Base-by-base conservation (phyloP, 2,329 filamentous ascomycete species). In the Fusarium coicis region DNA sequence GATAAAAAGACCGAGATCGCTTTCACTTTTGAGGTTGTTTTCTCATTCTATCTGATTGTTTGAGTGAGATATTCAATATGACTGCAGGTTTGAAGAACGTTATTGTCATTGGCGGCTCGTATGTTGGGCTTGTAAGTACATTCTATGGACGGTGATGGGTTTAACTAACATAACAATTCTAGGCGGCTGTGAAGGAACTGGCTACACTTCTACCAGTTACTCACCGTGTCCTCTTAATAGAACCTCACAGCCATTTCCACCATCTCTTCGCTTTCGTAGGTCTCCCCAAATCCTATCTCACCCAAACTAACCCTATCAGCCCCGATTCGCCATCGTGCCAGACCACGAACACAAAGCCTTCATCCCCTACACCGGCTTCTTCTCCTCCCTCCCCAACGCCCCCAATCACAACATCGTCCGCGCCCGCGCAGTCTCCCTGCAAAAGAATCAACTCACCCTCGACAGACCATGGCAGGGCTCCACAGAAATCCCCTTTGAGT, bases 171-270 rank as follows among this genome's bases (percentile, higher is more conserved):
- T 39, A 4, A 67, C 34, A 12, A 11, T 2, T 23, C 5, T 43
- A 77, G 76, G 74, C 72, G 30, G 73, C 76, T 6, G 72, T 78
- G 8, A 78, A 78, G 15, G 76, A 78, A 37, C 43, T 78, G 16
- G 53, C 72, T 23, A 68, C 72, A 0, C 40, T 72, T 28, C 63
- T 78, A 7, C 76, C 76, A 16, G 64, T 72, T 1, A 76, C 76
- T 23, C 73, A 78, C 8, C 52, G 76, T 34, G 76, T 88, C 3
- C 70, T 87, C 0, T 70, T 87, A 10, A 78, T 88, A 34, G 87
- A 89, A 69, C 85, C 83, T 57, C 86, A 87, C 63, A 84, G 83
- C 14, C 87, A 88, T 76, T 85, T 88, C 66, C 84, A 88, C 63
- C 86, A 85, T 59, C 79, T 83, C 0, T 89, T 85, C n/a, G 76